phyloP scores from a whole-genome alignment of 1,284 basidiomycete species.

The Pisolithus thermaeus region DNA sequence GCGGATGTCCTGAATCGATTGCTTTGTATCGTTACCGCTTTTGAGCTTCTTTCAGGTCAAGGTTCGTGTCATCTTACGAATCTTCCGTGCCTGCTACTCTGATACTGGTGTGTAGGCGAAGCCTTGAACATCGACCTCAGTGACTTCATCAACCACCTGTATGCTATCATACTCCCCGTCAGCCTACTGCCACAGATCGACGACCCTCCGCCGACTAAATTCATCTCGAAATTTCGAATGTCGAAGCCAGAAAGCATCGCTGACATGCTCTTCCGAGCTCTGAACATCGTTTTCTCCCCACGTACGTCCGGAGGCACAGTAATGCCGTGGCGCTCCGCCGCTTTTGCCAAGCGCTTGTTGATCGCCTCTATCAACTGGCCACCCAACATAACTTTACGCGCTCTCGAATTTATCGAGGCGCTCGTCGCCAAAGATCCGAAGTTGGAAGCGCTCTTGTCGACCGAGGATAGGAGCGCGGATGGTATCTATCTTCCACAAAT shows the following conservation, averaged over 20 bases:
- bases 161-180: conserved; percentile 61
- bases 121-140: conserved; percentile 92
- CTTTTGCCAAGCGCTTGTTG: conserved; percentile 67
- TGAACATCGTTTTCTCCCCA: conserved; percentile 74
- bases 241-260: conserved; percentile 37
- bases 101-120: conserved; percentile 56
- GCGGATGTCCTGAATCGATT: conserved; percentile 60
- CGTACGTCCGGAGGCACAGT: conserved; percentile 49
- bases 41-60: conserved; percentile 94
- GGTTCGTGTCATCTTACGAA: conserved; percentile 41
- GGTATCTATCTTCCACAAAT: conserved; percentile 79
- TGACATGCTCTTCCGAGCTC: conserved; percentile 82
- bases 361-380: conserved; percentile 79
- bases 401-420: conserved; percentile 67
- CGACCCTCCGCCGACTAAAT: conserved; percentile 17
- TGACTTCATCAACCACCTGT: conserved; percentile 82
- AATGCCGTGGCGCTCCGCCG: conserved; percentile 46
- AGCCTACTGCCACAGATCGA: conserved; percentile 51
- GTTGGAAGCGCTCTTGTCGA: conserved; percentile 79
- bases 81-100: conserved; percentile 3
- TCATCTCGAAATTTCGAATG: conserved; percentile 19
- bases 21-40: conserved; percentile 90
- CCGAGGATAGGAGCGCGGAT: conserved; percentile 78
- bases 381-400: conserved; percentile 54
- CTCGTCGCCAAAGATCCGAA: conserved; percentile 75